Percentiles rank a stretch among this genome's conserved stretches.
Evolutionary conservation across 495 filamentous ascomycete species (phyloP).

Genomic region (Halenospora varia): DNA sequence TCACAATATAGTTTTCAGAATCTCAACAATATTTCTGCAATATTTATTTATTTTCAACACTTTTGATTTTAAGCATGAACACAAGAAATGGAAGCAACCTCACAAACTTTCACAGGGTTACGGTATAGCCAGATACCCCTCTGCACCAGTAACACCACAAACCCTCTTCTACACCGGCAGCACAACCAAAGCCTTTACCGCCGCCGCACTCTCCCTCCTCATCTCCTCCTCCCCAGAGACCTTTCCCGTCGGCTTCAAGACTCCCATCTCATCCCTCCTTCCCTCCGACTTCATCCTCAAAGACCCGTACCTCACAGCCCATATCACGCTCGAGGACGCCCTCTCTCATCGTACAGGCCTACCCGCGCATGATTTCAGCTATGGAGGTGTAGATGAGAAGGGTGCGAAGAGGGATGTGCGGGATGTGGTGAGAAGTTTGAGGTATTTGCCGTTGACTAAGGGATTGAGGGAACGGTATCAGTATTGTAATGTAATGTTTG

Average conservation of each 20-base stretch:
- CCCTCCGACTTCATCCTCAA: constrained; percentile 49
- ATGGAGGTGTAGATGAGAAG: constrained; percentile 17
- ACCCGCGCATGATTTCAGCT: constrained; percentile 28
- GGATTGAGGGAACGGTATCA: constrained; percentile 38
- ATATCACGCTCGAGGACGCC: constrained; percentile 48
- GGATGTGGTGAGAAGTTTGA: constrained; percentile 34
- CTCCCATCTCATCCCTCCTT: constrained; percentile 45
- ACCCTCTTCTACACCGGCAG: constrained; percentile 40
- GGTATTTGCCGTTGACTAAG: constrained; percentile 37
- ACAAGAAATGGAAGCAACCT: not conserved
- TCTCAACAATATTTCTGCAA: no score
- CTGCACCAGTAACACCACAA: constrained; percentile 39
- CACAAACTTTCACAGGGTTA: constrained; percentile 39
- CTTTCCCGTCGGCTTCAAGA: constrained; percentile 45
- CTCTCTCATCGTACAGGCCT: constrained; percentile 48
- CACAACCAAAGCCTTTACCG: constrained; percentile 56
- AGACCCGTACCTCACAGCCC: constrained; percentile 37
- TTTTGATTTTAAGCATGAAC: no score
- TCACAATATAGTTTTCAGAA: not conserved
- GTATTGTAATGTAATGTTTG: constrained; percentile 53
- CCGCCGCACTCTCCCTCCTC: constrained; percentile 41
- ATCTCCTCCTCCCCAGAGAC: constrained; percentile 31
- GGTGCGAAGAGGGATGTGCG: constrained; percentile 26
- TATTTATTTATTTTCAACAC: no score
- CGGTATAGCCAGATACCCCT: constrained; percentile 38